These are phyloP conservation scores for Stephania japonica DNA, from an alignment of 164 flowering plant genomes.

Conservation along the genomic window DNA sequence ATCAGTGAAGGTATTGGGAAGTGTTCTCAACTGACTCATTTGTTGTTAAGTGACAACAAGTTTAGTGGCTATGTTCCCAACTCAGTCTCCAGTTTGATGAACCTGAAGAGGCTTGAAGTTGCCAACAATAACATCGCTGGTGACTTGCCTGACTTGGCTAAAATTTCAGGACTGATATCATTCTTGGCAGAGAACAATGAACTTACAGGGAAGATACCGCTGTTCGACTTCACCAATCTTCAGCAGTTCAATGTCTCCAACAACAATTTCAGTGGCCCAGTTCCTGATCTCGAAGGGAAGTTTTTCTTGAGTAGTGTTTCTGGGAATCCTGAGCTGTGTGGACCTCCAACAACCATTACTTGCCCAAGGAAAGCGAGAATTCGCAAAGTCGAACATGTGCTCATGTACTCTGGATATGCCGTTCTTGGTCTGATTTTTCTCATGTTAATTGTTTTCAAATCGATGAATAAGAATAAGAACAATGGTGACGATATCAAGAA, in stretches of 20 bases:
- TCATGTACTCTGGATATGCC: conserved; percentile 46
- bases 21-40: conserved; percentile 39
- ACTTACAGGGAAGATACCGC: conserved; percentile 38
- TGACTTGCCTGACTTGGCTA: conserved; percentile 31
- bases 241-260: conserved; percentile 36
- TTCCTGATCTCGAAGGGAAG: conserved; percentile 28
- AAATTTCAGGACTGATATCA: conserved; percentile 36
- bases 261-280: conserved; percentile 41
- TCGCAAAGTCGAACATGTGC: conserved; percentile 18
- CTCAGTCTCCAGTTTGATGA: conserved; percentile 23
- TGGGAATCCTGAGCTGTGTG: conserved; percentile 46
- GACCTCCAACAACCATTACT: conserved; percentile 27
- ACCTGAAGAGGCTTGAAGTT: conserved; percentile 34
- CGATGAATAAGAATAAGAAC: conserved; percentile 20
- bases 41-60: conserved; percentile 27
- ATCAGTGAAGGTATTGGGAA: conserved; percentile 26
- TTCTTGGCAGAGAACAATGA: conserved; percentile 40
- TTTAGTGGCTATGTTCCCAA: conserved; percentile 36
- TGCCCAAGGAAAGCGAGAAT: conserved; percentile 23
- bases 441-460: conserved; percentile 19
- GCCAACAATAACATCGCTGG: conserved; percentile 44
- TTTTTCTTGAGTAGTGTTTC: conserved; percentile 17
- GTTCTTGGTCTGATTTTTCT: conserved; percentile 25
- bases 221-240: conserved; percentile 35
- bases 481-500: conserved; percentile 14